Evolutionary conservation across 192 early-diverging fungal genomes (phyloP).

Genomic region (Coemansia asiatica): DNA sequence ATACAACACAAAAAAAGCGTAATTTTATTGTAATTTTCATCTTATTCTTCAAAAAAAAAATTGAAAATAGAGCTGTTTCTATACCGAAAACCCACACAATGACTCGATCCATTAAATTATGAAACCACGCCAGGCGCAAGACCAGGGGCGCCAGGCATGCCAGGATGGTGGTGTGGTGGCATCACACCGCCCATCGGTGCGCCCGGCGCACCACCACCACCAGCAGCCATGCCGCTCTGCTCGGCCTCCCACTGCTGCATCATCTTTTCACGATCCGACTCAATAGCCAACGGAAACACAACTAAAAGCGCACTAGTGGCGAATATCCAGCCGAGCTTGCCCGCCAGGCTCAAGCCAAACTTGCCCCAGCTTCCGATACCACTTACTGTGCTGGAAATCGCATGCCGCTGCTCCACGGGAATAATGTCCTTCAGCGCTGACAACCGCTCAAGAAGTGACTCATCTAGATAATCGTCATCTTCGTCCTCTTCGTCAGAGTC

Average conservation of each 20-base stretch:
- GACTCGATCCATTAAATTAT: not conserved
- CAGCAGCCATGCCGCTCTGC: slow-evolving; percentile 26
- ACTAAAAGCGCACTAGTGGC: slow-evolving; percentile 83
- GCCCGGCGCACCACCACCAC: not conserved
- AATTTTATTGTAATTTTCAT: too few relatives aligned
- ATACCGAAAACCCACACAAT: too few relatives aligned
- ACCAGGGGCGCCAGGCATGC: not conserved
- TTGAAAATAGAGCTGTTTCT: too few relatives aligned
- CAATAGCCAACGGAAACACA: slow-evolving; percentile 81
- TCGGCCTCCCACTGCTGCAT: slow-evolving; percentile 81
- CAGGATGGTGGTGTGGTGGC: not conserved
- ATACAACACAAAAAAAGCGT: too few relatives aligned
- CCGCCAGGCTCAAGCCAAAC: slow-evolving; percentile 63
- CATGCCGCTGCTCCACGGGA: slow-evolving; percentile 69
- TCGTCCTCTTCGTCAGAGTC: slow-evolving; percentile 68
- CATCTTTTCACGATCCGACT: slow-evolving; percentile 84
- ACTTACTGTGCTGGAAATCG: slow-evolving; percentile 61
- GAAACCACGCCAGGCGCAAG: slow-evolving; percentile 28
- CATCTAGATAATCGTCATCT: slow-evolving; percentile 67
- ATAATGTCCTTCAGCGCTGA: slow-evolving; percentile 85
- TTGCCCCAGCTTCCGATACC: slow-evolving; percentile 61
- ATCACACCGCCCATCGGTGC: slow-evolving; percentile 12
- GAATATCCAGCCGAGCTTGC: slow-evolving; percentile 86
- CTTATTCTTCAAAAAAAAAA: too few relatives aligned
- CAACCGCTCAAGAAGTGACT: slow-evolving; percentile 80